Percentiles rank a stretch among this genome's conserved stretches.
phyloP scores from a whole-genome alignment of 2,329 filamentous ascomycete genomes.

The Camptophora hylomeconis region DNA sequence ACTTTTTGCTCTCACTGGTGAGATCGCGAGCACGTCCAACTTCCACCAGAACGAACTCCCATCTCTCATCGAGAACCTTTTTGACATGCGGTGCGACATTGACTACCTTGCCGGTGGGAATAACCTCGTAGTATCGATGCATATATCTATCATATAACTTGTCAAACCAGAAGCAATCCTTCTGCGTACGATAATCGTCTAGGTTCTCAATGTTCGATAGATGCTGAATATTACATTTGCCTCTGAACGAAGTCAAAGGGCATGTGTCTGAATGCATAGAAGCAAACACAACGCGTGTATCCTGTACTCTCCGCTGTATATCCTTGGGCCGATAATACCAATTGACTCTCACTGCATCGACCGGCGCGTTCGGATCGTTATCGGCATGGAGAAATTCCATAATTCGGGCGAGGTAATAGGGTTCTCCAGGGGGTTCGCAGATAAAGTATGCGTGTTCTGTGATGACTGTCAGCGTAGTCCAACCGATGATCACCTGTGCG shows the following conservation, averaged over 20 bases:
- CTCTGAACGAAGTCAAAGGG: conserved; percentile 79
- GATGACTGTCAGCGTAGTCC: conserved; percentile 11
- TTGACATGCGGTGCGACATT: conserved; percentile 94
- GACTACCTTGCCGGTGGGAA: conserved; percentile 82
- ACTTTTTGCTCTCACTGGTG: conserved; percentile 88
- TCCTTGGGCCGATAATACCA: conserved; percentile 98
- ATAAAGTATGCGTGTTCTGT: conserved; percentile 88
- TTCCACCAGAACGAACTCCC: conserved; percentile 93
- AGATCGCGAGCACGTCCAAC: conserved; percentile 87
- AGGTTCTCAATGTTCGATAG: conserved; percentile 72
- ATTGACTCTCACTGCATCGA: conserved; percentile 85
- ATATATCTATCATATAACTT: conserved; percentile 98
- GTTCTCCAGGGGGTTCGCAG: conserved; percentile 92
- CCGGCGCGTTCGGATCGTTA: conserved; percentile 56
- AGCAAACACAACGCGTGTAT: conserved; percentile 82
- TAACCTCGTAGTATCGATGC: conserved; percentile 92
- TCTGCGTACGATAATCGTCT: conserved; percentile 69
- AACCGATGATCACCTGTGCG: not conserved
- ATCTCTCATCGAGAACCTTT: conserved; percentile 86
- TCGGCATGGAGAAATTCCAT: conserved; percentile 92
- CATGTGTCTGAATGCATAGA: conserved; percentile 98
- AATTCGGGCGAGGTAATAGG: conserved; percentile 92
- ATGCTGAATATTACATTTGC: conserved; percentile 85
- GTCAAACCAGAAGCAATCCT: conserved; percentile 91
- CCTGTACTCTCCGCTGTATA: conserved; percentile 80